Percentiles rank a stretch among this genome's conserved stretches.
phyloP scores from a whole-genome alignment of 2,329 filamentous ascomycete species.

The Didymella glomerata region DNA sequence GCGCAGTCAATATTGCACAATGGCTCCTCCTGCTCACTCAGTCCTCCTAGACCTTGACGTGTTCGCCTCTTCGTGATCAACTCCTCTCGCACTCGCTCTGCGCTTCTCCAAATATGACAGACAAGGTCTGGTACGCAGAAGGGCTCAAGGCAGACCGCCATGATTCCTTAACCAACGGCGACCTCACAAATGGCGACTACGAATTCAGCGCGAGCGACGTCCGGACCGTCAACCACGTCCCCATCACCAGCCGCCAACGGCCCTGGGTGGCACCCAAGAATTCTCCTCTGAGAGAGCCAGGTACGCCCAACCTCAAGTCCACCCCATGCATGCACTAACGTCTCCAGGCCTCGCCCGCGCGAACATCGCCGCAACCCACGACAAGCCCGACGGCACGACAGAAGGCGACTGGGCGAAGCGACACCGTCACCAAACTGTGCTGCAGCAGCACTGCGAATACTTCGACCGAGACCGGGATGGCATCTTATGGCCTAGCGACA shows the following conservation, averaged over 20 bases:
- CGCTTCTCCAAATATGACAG: background rate
- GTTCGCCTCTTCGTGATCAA: no score
- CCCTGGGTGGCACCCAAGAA: constrained; percentile 21
- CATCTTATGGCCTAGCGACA: constrained; percentile 63
- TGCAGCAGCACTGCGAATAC: constrained; percentile 64
- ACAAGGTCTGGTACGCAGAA: constrained; percentile 14
- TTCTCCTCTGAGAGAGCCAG: constrained; percentile 20
- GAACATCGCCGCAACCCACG: constrained; percentile 52
- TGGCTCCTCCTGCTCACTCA: background rate
- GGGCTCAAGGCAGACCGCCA: constrained; percentile 5
- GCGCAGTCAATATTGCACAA: background rate
- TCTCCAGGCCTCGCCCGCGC: constrained; percentile 52
- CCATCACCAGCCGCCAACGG: constrained; percentile 20
- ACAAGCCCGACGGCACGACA: constrained; percentile 55
- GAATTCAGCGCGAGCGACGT: constrained; percentile 6
- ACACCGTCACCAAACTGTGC: constrained; percentile 55
- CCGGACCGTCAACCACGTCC: constrained; percentile 16
- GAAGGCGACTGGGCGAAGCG: constrained; percentile 49
- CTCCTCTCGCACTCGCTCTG: background rate
- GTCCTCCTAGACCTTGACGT: no score
- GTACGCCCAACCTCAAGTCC: background rate
- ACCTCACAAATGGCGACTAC: constrained; percentile 14
- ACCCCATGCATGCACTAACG: background rate
- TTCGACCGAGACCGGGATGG: constrained; percentile 63
- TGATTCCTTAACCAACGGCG: constrained; percentile 4